Percentiles rank a stretch among this genome's conserved stretches.
Evolutionary conservation across 495 filamentous ascomycete genomes (phyloP).

Genomic region (Hypomontagnella submonticulosa): DNA sequence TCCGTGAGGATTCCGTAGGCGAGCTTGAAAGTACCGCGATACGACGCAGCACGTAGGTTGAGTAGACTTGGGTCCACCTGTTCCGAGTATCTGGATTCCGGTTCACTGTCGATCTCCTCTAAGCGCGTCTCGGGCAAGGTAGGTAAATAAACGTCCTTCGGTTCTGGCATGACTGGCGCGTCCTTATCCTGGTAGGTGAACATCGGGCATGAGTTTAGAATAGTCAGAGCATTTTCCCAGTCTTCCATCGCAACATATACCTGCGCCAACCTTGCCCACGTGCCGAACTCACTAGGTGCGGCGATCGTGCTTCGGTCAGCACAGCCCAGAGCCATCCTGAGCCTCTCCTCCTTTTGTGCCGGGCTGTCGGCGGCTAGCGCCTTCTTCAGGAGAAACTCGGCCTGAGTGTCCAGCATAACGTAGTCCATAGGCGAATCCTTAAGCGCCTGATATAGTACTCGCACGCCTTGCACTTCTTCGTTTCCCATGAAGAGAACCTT

Average conservation of each 20-base stretch:
- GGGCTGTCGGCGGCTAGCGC: conserved; percentile 62
- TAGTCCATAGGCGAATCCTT: conserved; percentile 96
- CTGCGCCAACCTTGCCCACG: conserved; percentile 93
- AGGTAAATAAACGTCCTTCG: conserved; percentile 84
- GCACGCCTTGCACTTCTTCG: conserved; percentile 94
- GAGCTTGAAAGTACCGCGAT: conserved; percentile 93
- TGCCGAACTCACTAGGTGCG: conserved; percentile 95
- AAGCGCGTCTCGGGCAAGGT: conserved; percentile 88
- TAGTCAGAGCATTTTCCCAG: conserved; percentile 92
- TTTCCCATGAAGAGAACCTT: conserved; percentile 91
- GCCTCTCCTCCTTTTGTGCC: conserved; percentile 65
- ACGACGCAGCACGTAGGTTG: conserved; percentile 85
- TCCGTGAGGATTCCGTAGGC: conserved; percentile 95
- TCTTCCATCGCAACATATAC: conserved; percentile 92
- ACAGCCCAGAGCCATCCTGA: conserved; percentile 86
- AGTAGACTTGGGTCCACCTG: conserved; percentile 87
- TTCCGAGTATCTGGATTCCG: conserved; percentile 81
- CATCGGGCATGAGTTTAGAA: conserved; percentile 99
- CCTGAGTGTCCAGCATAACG: conserved; percentile 90
- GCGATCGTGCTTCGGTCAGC: conserved; percentile 94
- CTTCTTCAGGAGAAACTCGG: conserved; percentile 90
- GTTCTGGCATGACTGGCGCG: conserved; percentile 91
- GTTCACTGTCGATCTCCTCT: conserved; percentile 93
- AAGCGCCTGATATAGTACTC: conserved; percentile 85
- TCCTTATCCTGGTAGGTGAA: conserved; percentile 99